Conservation (phyloP, 2,329 filamentous ascomycete genomes). For the Apiospora phragmitis region DNA sequence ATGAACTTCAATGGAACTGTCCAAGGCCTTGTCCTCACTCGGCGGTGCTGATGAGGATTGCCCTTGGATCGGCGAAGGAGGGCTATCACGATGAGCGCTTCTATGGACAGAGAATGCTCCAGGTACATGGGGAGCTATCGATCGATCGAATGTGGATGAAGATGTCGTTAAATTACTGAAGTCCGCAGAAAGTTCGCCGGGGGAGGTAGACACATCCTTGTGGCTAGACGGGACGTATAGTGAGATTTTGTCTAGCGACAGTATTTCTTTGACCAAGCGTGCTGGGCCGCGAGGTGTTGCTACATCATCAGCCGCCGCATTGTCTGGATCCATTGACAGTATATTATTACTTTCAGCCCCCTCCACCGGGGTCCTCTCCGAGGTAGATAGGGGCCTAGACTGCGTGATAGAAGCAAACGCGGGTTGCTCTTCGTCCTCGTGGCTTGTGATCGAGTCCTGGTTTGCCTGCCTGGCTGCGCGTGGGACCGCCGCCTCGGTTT, state of each 20-base stretch:
- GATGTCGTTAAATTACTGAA: slow-evolving; percentile 8
- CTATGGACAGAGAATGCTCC: slow-evolving; percentile 60
- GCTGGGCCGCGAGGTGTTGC: slow-evolving; percentile 54
- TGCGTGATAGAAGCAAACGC: neutral
- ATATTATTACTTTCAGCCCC: neutral
- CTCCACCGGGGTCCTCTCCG: neutral
- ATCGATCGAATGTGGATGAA: slow-evolving; percentile 22
- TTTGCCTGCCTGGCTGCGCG: neutral
- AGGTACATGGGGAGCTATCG: slow-evolving; percentile 53
- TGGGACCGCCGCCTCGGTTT: neutral
- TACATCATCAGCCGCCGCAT: slow-evolving; percentile 36
- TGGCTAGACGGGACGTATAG: slow-evolving; percentile 55
- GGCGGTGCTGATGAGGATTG: slow-evolving; percentile 14
- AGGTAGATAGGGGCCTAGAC: neutral
- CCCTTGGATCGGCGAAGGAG: neutral
- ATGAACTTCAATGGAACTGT: slow-evolving; percentile 47
- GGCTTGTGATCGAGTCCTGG: neutral
- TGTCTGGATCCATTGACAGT: slow-evolving; percentile 11
- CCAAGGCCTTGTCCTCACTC: slow-evolving; percentile 20
- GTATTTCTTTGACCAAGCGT: slow-evolving; percentile 56
- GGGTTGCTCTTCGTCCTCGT: slow-evolving; percentile 2
- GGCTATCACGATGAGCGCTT: slow-evolving; percentile 19
- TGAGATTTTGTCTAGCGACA: slow-evolving; percentile 51
- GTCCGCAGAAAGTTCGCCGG: slow-evolving; percentile 16
- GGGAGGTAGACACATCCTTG: slow-evolving; percentile 41